Evolutionary conservation across 352 stramenopile genomes (phyloP), one percentile per base, ranked within the genome.

Genomic region (Phytophthora parvispora): DNA sequence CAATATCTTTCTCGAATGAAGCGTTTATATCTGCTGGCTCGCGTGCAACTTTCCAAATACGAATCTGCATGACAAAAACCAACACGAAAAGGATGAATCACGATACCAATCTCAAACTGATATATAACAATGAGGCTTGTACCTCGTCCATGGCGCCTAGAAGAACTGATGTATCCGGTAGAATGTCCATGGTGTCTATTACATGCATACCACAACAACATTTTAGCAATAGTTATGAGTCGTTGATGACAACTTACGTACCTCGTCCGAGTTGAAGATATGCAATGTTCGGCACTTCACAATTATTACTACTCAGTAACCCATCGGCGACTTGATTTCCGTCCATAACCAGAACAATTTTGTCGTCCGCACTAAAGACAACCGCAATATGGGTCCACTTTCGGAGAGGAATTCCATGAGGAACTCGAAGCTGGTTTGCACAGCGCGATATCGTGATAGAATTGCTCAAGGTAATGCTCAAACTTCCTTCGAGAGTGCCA

Each of bases 331-430:
- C 59, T 25, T 71, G 58, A 2, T 73, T 40, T 6, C 77, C 81
- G 43, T 90, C 64, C 10, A 81, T 16, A 15, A 74, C 78, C 6
- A 84, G 16, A 18, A 28, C 52, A 38, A 86, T 47, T 3, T 67
- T 52, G 28, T 70, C 32, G 10, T 25, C 55, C 4, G 29, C 42
- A 24, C 40, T 45, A 10, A 83, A 70, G 6, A 72, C 43, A 27
- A 90, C n/a, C 12, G 80, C 75, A 25, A 90, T 6, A 48, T 90
- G 82, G 8, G 64, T 80, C 82, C 82, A 90, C 4, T 58, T 16
- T 2, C 38, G 31, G 7, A 57, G 3, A 1, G 31, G 38, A 22
- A 90, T 24, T 6, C 45, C 57, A 40, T 80, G 77, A 9, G 82
- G 82, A 42, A 87, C 54, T 7, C 43, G 49, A 31, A 90, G 48